Conservation (phyloP, 257 asterid species). For the Gardenia jasminoides region DNA sequence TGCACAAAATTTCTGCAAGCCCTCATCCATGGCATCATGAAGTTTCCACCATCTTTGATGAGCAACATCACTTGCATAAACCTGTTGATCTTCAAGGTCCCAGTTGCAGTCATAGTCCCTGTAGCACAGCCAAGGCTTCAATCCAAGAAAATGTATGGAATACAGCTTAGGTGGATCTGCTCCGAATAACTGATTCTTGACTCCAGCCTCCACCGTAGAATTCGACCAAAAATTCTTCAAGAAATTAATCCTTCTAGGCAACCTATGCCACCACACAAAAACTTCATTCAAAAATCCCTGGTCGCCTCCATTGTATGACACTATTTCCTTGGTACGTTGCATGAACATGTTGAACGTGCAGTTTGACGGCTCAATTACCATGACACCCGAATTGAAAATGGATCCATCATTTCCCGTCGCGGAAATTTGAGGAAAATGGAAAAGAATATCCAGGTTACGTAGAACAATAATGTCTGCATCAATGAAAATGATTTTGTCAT, state of each 20-base stretch:
- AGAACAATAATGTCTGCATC: conserved; percentile 72
- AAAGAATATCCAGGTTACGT: conserved; percentile 63
- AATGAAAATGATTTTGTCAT: conserved; percentile 72
- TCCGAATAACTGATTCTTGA: conserved; percentile 67
- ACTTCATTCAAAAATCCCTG: conserved; percentile 82
- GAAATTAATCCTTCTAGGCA: conserved; percentile 69
- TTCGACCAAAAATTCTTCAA: conserved; percentile 85
- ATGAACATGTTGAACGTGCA: conserved; percentile 72
- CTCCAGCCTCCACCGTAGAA: conserved; percentile 33
- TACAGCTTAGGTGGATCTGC: conserved; percentile 71
- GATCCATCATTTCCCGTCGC: conserved; percentile 79
- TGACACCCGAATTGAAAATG: conserved; percentile 74
- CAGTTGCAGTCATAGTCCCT: conserved; percentile 89
- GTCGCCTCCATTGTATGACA: conserved; percentile 92
- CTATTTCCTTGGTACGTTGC: conserved; percentile 43
- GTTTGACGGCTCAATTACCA: conserved; percentile 84
- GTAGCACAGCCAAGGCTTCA: conserved; percentile 84
- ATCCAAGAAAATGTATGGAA: conserved; percentile 69
- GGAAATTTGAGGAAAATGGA: conserved; percentile 75
- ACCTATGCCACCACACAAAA: conserved; percentile 88
- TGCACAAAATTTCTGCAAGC: conserved; percentile 50
- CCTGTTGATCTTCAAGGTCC: conserved; percentile 51
- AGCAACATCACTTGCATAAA: conserved; percentile 74
- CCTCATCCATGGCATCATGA: conserved; percentile 67
- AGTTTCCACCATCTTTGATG: conserved; percentile 74